Conservation (phyloP, 305 asterid genomes). For the Fraxinus platypoda region DNA sequence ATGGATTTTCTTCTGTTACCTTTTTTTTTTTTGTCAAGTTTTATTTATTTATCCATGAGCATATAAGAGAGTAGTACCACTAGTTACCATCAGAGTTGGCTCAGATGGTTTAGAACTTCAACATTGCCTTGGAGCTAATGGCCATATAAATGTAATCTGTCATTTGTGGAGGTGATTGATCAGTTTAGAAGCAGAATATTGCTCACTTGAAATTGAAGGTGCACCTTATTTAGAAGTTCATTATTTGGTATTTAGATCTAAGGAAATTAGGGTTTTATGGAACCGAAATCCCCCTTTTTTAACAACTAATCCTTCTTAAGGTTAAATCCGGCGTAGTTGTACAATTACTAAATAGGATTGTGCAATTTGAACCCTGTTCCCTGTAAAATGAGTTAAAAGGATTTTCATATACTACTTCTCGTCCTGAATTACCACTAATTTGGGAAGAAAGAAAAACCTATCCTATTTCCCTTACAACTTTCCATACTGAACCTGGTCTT, state of each 20-base stretch:
- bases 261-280: background rate
- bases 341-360: background rate
- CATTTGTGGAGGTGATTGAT: background rate
- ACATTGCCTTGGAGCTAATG: background rate
- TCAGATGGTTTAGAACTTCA: slow-evolving; percentile 5
- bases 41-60: slow-evolving; percentile 6
- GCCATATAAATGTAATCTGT: background rate
- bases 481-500: background rate
- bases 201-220: background rate
- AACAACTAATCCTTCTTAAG: background rate
- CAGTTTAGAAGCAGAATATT: background rate
- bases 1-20: background rate
- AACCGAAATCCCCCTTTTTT: background rate
- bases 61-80: background rate
- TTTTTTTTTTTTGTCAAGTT: background rate
- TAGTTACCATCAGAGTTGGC: background rate
- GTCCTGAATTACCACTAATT: background rate
- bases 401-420: background rate
- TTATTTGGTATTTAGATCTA: background rate
- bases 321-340: background rate
- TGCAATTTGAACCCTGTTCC: background rate
- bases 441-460: background rate
- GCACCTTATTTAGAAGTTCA: background rate
- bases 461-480: background rate
- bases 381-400: background rate